Evolutionary conservation across 2,329 filamentous ascomycete genomes (phyloP).

Genomic region (Harringtonia lauricola): DNA sequence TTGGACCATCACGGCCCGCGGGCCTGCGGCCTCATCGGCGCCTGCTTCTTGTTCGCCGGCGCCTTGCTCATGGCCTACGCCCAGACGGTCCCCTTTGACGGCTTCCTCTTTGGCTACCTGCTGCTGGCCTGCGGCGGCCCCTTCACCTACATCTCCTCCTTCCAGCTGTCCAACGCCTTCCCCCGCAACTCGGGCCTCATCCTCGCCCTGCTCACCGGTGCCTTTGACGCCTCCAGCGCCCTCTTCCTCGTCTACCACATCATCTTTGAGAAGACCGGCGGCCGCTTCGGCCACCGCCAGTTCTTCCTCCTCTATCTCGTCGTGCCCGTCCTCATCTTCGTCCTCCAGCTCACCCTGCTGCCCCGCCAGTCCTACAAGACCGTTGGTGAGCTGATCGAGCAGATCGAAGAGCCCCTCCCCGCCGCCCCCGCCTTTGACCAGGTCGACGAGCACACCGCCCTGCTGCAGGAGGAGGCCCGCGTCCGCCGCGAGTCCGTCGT

Average conservation of each 20-base stretch:
- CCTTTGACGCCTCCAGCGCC: slow-evolving; percentile 74
- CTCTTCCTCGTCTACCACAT: slow-evolving; percentile 67
- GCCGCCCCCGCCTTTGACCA: slow-evolving; percentile 33
- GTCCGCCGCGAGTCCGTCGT: slow-evolving; percentile 51
- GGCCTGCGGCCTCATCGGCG: slow-evolving; percentile 61
- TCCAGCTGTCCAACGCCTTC: slow-evolving; percentile 78
- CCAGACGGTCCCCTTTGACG: slow-evolving; percentile 56
- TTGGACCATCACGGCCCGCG: slow-evolving; percentile 75
- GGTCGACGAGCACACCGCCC: slow-evolving; percentile 44
- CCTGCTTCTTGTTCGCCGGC: slow-evolving; percentile 57
- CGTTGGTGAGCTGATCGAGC: slow-evolving; percentile 67
- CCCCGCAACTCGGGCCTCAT: slow-evolving; percentile 68
- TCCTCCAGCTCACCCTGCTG: slow-evolving; percentile 60
- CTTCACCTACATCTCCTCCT: slow-evolving; percentile 73
- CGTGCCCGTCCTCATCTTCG: slow-evolving; percentile 55
- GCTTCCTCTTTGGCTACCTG: slow-evolving; percentile 61
- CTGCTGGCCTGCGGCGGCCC: slow-evolving; percentile 69
- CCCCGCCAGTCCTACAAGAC: slow-evolving; percentile 73
- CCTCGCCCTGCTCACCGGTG: slow-evolving; percentile 66
- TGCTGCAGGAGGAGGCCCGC: slow-evolving; percentile 44
- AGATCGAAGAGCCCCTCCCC: slow-evolving; percentile 47
- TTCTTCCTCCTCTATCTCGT: slow-evolving; percentile 66
- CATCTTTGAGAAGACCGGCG: slow-evolving; percentile 43
- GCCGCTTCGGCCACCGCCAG: slow-evolving; percentile 46
- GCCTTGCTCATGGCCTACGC: slow-evolving; percentile 63